Base-by-base conservation (phyloP, 1,139 yeast genomes). In the Yamadazyma pseudoaaseri region DNA sequence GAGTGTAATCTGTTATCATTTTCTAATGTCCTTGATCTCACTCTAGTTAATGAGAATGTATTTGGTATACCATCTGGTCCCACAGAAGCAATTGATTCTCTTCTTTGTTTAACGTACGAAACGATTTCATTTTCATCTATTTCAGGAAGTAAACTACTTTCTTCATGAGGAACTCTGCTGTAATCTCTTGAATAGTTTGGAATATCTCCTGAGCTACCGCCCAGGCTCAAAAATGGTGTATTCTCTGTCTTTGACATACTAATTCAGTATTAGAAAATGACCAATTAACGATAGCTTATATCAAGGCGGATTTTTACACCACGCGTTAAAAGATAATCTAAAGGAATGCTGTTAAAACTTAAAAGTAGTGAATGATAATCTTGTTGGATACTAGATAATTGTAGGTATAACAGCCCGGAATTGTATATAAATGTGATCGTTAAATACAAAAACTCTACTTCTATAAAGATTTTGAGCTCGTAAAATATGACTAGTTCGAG, bases 81-180 rank as follows among this genome's bases (percentile, higher is more conserved):
- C 10, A 39, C 52, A 10, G 66, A 56, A 5, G 61, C 66, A 17
- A 69, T 65, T 10, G 73, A 65, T 6, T 57, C 60, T 46, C 74
- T 51, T 35, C 74, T 45, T 34, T 57, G 61, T 45, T 62, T 67
- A 33, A 70, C 66, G 40, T 63, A 68, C 6, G 62, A 48, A 21
- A 66, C 54, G 33, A 68, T 53, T 20, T 69, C 75, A 25, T 50
- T 48, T 26, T 65, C 73, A 26, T 53, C 58, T 16, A 41, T 31
- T 4, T 47, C 51, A 26, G 36, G 43, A 15, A 35, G 23, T 15
- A 28, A 26, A 6, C 34, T 31, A 8, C 33, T 31, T 7, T 30
- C 36, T 13, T 28, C 34, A 6, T 39, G 35, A 3, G 40, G 39
- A 12, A 36, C 41, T 13, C 43, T 27, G 6, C 36, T 23, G n/a